Evolutionary conservation across 2,329 filamentous ascomycete genomes (phyloP), one percentile per base, ranked within the genome.

Genomic region (Arthrinium phaeospermum): DNA sequence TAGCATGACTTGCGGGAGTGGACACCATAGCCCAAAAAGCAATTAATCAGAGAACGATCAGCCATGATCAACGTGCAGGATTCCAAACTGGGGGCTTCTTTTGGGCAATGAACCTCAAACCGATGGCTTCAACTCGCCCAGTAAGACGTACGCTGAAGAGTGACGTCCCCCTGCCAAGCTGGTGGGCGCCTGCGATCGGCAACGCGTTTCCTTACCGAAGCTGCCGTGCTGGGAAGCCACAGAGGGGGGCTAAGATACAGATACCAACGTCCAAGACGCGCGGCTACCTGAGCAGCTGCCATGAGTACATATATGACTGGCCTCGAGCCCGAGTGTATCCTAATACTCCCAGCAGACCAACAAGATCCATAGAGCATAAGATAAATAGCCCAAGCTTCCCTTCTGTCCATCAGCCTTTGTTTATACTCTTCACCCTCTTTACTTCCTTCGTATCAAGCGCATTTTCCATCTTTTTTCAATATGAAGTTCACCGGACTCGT

Each of bases 401-500:
- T n/a, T n/a, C 53, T 3, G 16, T 37, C 53, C 22, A n/a, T 22
- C 30, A 37, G 53, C 19, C 37, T 61, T 37, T 41, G 30, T 14
- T 41, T 22, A 64, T n/a, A 64, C 57, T 61, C 57, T 64, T 41
- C 22, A 12, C 41, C 13, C 4, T n/a, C 30, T 64, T 64, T n/a
- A 13, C 19, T 64, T 41, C 57, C 57, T 41, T n/a, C 34, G 34
- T 41, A 13, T 24, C 19, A 61, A 61, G 19, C 22, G 6, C 22
- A 12, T 13, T n/a, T 24, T 13, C 19, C 34, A 41, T 10, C 22
- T 14, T 41, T 14, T 41, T 64, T 34, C 57, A 64, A 64, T 13
- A 64, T 64, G 57, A 64, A 64, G 57, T 64, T 64, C 57, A 64
- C 57, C 19, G 57, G 57, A 41, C 22, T 64, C 10, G 8, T 64